These are phyloP conservation scores for Boletus coccyginus DNA, from an alignment of 768 basidiomycete genomes.

Conservation along the genomic window DNA sequence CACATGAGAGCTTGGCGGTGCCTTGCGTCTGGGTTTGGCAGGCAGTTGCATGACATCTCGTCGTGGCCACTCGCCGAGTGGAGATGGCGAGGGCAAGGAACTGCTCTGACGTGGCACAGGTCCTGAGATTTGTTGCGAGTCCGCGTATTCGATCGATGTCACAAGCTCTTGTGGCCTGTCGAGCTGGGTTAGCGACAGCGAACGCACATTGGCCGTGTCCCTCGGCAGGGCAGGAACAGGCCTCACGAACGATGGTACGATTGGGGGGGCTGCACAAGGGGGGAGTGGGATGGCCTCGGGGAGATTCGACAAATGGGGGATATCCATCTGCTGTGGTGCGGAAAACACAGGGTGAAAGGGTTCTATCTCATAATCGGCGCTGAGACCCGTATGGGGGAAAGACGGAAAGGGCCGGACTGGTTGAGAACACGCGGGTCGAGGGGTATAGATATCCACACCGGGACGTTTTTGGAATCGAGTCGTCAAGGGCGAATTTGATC, in stretches of 20 bases:
- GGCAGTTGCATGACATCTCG: constrained; percentile 34
- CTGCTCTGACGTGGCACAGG: constrained; percentile 5
- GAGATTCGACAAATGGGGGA: constrained; percentile 7
- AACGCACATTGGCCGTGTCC: background rate
- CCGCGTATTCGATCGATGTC: constrained; percentile 34
- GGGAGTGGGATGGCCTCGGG: constrained; percentile 27
- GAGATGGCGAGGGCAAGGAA: constrained; percentile 37
- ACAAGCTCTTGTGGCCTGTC: constrained; percentile 7
- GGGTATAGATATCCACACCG: constrained; percentile 40
- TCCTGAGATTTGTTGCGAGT: constrained; percentile 25
- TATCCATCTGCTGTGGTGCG: constrained; percentile 22
- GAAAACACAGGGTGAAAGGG: constrained; percentile 34
- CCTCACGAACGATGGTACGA: constrained; percentile 16
- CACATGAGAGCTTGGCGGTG: constrained; percentile 19
- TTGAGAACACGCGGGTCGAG: constrained; percentile 39
- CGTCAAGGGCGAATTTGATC: constrained; percentile 35
- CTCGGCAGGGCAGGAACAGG: constrained; percentile 11
- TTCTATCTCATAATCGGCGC: constrained; percentile 48
- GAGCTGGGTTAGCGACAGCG: constrained; percentile 11
- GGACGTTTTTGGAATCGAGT: constrained; percentile 36
- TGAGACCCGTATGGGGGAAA: constrained; percentile 39
- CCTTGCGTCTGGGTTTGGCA: constrained; percentile 11
- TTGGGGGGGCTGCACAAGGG: constrained; percentile 16
- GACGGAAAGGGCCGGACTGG: constrained; percentile 28
- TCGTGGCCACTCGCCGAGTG: constrained; percentile 56